phyloP scores from a whole-genome alignment of 164 flowering plant species.

The Kalanchoe fedtschenkoi region DNA sequence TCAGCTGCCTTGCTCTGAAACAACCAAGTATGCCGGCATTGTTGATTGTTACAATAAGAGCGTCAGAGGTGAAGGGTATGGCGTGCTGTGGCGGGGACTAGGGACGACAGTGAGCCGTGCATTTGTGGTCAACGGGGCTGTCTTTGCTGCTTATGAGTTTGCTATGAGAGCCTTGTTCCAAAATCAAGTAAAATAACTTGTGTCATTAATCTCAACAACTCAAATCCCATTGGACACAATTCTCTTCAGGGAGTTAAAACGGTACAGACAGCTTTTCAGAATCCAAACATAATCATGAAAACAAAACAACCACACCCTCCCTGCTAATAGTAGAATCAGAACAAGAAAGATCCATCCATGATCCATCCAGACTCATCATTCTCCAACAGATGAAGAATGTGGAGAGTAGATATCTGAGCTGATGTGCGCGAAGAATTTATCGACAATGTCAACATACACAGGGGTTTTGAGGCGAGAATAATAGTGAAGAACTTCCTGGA shows the following conservation, averaged over 20 bases:
- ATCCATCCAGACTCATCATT: background rate
- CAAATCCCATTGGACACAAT: too few species aligned
- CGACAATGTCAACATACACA: conserved; percentile 57
- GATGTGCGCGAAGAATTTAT: conserved; percentile 56
- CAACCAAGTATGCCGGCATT: conserved; percentile 4
- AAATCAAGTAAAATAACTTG: too few species aligned
- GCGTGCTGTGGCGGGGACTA: background rate
- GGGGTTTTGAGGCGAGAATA: conserved; percentile 74
- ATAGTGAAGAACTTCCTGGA: conserved; percentile 68
- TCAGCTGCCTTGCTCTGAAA: background rate
- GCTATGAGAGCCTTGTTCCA: too few species aligned
- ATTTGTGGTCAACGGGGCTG: too few species aligned
- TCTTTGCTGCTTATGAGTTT: background rate
- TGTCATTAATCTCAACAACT: too few species aligned
- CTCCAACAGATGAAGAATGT: conserved; percentile 9
- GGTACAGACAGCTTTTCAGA: background rate
- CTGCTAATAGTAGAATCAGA: background rate
- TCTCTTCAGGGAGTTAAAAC: background rate
- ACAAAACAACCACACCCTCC: background rate
- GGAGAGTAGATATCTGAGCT: conserved; percentile 29
- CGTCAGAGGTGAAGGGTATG: background rate
- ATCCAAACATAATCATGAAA: background rate
- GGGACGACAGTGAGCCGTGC: conserved; percentile 1
- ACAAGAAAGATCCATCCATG: background rate
- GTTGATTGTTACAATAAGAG: background rate